Conservation (phyloP, 2,329 filamentous ascomycete species). For the Fusarium paranaense region DNA sequence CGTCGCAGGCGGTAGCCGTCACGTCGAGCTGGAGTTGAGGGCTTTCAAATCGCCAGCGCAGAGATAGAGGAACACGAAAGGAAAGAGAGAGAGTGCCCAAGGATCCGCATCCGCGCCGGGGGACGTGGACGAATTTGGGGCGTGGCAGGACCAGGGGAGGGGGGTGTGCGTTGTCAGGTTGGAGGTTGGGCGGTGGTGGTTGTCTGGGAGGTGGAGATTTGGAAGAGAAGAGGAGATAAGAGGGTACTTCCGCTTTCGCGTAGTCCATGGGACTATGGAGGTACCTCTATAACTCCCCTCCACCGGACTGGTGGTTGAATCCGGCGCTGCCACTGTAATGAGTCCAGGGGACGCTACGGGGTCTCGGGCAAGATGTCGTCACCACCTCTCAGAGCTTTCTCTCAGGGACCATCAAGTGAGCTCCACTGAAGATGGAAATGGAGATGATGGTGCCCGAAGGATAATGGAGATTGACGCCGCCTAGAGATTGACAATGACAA, state of each 20-base stretch:
- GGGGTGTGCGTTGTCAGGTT: constrained; percentile 35
- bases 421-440: constrained; percentile 21
- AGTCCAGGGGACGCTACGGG: constrained; percentile 38
- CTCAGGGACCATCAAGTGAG: constrained; percentile 13
- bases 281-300: constrained; percentile 23
- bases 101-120: constrained; percentile 42
- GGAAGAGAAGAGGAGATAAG: constrained; percentile 7
- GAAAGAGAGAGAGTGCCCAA: constrained; percentile 32
- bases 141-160: constrained; percentile 41
- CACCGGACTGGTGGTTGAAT: constrained; percentile 29
- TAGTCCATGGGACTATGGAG: fast-evolving
- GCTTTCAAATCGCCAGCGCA: constrained; percentile 41
- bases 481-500: not conserved
- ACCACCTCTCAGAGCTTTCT: constrained; percentile 24
- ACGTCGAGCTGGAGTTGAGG: constrained; percentile 3
- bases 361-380: constrained; percentile 31
- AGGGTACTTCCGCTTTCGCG: constrained; percentile 1
- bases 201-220: constrained; percentile 34
- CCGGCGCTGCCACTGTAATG: constrained; percentile 30
- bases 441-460: not conserved
- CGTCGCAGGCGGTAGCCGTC: constrained; percentile 17
- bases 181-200: constrained; percentile 37
- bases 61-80: constrained; percentile 37
- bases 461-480: not conserved
- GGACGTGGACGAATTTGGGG: constrained; percentile 44